These are phyloP conservation scores for Paramecium sonneborni DNA, from an alignment of 73 alveolate species.

Conservation along the genomic window DNA sequence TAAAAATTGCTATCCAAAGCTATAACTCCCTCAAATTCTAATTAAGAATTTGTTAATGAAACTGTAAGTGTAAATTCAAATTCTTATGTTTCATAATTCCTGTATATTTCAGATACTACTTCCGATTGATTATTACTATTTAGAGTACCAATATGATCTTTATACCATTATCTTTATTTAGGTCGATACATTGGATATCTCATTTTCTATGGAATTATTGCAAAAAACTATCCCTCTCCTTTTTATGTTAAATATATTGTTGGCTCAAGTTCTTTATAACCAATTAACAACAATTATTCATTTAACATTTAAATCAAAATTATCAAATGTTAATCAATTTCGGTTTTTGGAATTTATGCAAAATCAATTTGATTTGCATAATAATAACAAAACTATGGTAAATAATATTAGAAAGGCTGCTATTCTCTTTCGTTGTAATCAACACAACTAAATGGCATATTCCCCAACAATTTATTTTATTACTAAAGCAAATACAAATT, in stretches of 20 bases:
- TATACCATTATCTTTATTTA: not conserved
- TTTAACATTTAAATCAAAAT: not conserved
- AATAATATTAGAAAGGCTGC: not conserved
- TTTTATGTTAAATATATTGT: not conserved
- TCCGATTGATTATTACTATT: not conserved
- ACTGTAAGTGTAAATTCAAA: not conserved
- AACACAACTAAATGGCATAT: not conserved
- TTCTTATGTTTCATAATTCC: not conserved
- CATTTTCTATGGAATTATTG: constrained; percentile 20
- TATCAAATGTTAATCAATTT: not conserved
- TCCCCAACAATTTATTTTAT: not conserved
- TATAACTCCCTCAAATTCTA: not conserved
- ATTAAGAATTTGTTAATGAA: not conserved
- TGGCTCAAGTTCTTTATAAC: not conserved
- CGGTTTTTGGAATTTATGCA: not conserved
- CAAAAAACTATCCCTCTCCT: not conserved
- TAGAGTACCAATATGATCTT: not conserved
- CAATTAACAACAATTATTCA: not conserved
- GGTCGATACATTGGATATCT: constrained; percentile 12
- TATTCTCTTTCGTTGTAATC: not conserved
- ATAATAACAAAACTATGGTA: not conserved
- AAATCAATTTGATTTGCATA: not conserved
- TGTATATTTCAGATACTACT: not conserved
- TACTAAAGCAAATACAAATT: not conserved
- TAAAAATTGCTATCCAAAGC: constrained; percentile 6